Evolutionary conservation across 1,284 basidiomycete genomes (phyloP), one percentile per base, ranked within the genome.

Genomic region (Ustilago tritici): DNA sequence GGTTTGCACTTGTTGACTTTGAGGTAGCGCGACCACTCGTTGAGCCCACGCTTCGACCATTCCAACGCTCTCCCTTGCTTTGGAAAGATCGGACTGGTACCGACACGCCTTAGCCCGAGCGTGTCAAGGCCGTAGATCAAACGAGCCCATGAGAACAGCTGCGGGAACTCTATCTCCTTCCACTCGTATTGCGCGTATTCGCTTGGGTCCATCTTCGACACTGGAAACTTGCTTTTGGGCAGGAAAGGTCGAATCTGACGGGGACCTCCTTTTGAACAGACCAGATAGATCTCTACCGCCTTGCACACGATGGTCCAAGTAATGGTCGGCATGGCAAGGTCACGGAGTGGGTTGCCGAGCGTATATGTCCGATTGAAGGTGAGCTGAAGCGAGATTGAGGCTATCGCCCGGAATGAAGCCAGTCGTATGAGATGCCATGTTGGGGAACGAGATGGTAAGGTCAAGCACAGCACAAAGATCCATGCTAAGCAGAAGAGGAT

Each of bases 401-500:
- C 41, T 28, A 72, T 19, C 3, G 54, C 56, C 9, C 70, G 74
- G 23, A 70, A 72, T 3, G 70, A 72, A 10, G 74, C 65, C 3
- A 72, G 47, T 28, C 74, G 70, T 6, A 73, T 34, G 14, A 67
- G 9, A 14, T 58, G 57, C 57, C 70, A 68, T 41, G 40, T 15
- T 32, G 56, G 19, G 7, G 66, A 56, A 17, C 50, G 56, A 23
- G 31, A 61, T 15, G 66, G 69, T n/a, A 73, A 28, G 4, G 66
- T 73, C 28, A 69, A 47, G 58, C 75, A 77, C 2, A 77, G 61
- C 14, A 64, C 15, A 34, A 66, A 77, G 43, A 77, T 38, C 75
- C 70, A 77, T 8, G 15, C 10, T 32, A 77, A 19, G 32, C 61
- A 65, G 14, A 59, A n/a, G n/a, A 14, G 23, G 41, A 67, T 56